Evolutionary conservation across 768 basidiomycete genomes (phyloP).

Genomic region (Boletellus sp.): DNA sequence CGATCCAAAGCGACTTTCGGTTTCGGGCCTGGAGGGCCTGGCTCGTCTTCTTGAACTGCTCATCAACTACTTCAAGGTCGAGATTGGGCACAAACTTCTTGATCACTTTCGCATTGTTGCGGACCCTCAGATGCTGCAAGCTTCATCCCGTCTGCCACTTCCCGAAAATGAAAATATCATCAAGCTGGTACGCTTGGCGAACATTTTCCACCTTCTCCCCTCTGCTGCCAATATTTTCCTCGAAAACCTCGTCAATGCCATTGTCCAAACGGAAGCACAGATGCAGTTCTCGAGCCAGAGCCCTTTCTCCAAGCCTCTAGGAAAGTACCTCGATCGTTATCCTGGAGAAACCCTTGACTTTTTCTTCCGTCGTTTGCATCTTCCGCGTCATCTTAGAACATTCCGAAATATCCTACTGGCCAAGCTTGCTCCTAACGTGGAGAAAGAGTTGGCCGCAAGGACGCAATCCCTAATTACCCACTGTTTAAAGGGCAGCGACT

Average conservation of each 20-base stretch:
- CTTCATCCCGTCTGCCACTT: slow-evolving; percentile 74
- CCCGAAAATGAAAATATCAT: slow-evolving; percentile 88
- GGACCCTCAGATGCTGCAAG: slow-evolving; percentile 79
- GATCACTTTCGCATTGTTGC: slow-evolving; percentile 95
- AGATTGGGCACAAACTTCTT: slow-evolving; percentile 94
- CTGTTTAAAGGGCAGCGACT: slow-evolving; percentile 49
- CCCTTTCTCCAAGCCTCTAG: slow-evolving; percentile 91
- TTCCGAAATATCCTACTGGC: slow-evolving; percentile 80
- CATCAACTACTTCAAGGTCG: slow-evolving; percentile 99
- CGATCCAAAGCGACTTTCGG: slow-evolving; percentile 90
- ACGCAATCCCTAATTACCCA: slow-evolving; percentile 50
- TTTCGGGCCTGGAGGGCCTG: slow-evolving; percentile 88
- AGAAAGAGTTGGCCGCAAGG: slow-evolving; percentile 62
- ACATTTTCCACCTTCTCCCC: slow-evolving; percentile 95
- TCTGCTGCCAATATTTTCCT: slow-evolving; percentile 91
- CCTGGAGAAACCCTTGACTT: slow-evolving; percentile 81
- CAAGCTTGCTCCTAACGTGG: slow-evolving; percentile 69
- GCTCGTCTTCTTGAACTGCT: slow-evolving; percentile 90
- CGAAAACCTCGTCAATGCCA: slow-evolving; percentile 76
- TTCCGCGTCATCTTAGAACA: slow-evolving; percentile 78
- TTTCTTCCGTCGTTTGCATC: slow-evolving; percentile 74
- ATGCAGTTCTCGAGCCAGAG: slow-evolving; percentile 87
- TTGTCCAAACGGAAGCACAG: slow-evolving; percentile 88
- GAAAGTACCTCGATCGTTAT: slow-evolving; percentile 89
- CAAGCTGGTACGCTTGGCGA: slow-evolving; percentile 90